phyloP scores from a whole-genome alignment of 306 rosid genomes.

The Medicago truncatula region DNA sequence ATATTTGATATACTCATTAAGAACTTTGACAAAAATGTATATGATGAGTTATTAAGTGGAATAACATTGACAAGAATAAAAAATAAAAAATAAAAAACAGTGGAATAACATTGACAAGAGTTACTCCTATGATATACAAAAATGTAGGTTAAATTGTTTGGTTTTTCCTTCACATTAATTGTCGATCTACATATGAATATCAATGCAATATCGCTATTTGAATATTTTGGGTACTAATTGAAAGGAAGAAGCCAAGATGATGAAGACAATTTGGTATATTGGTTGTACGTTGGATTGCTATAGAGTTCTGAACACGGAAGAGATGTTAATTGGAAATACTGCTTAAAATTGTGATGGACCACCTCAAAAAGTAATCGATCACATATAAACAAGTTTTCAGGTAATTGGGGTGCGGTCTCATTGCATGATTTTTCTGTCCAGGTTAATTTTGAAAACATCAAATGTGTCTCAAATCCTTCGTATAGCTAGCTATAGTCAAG shows the following conservation, averaged over 20 bases:
- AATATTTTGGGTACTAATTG: conserved; percentile 18
- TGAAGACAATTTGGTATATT: conserved; percentile 45
- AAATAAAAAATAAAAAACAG: no score
- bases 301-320: conserved; percentile 49
- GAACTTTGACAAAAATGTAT: no score
- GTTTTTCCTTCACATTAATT: no score
- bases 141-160: neutral
- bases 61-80: no score
- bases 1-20: no score
- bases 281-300: conserved; percentile 41
- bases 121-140: neutral
- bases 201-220: neutral
- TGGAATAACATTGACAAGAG: no score
- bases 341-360: conserved; percentile 57
- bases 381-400: conserved; percentile 45
- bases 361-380: conserved; percentile 41
- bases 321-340: conserved; percentile 45
- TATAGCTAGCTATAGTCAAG: conserved; percentile 31
- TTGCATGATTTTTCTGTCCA: conserved; percentile 55
- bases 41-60: no score
- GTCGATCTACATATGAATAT: neutral
- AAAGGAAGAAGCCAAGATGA: conserved; percentile 39
- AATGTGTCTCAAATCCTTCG: conserved; percentile 38
- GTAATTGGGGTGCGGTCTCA: conserved; percentile 47
- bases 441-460: conserved; percentile 44